Percentiles rank a stretch among this genome's conserved stretches.
phyloP scores from a whole-genome alignment of 2,329 filamentous ascomycete species.

The Escovopsis weberi region DNA sequence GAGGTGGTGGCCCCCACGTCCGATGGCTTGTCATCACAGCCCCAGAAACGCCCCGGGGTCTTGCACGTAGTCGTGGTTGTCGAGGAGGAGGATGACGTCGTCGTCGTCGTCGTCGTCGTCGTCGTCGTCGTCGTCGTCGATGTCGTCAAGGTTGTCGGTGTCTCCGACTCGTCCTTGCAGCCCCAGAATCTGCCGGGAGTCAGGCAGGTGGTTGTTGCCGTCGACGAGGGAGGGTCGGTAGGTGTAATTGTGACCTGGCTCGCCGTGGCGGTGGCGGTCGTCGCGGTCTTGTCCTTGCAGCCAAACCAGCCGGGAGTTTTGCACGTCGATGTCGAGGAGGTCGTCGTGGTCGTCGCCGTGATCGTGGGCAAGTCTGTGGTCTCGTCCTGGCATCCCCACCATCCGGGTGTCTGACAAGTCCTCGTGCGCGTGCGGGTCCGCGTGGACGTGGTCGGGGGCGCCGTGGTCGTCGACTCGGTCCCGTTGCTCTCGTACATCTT shows the following conservation, averaged over 20 bases:
- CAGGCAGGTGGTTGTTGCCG: conserved; percentile 24
- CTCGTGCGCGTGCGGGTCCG: conserved; percentile 65
- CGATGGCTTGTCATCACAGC: conserved; percentile 23
- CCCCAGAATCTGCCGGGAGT: conserved; percentile 43
- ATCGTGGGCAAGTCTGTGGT: conserved; percentile 32
- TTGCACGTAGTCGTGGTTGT: conserved; percentile 23
- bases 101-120: conserved; percentile 16
- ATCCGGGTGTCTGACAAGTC: conserved; percentile 82
- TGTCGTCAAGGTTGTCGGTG: conserved; percentile 13
- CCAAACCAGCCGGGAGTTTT: conserved; percentile 53
- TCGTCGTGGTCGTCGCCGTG: conserved; percentile 26
- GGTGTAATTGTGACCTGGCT: conserved; percentile 19
- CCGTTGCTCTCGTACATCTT: conserved; percentile 91
- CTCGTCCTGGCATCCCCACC: conserved; percentile 72
- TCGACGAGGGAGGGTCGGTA: conserved; percentile 16
- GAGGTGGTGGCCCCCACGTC: conserved; percentile 11
- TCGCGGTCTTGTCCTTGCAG: conserved; percentile 34
- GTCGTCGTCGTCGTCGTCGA: conserved; percentile 18
- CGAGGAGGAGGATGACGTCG: conserved; percentile 19
- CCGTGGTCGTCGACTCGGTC: conserved; percentile 57
- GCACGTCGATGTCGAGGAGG: conserved; percentile 39
- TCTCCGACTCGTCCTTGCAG: conserved; percentile 33
- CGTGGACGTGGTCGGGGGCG: conserved; percentile 40
- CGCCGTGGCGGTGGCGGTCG: conserved; percentile 6
- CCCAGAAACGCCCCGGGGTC: conserved; percentile 42